Percentiles rank a stretch among this genome's conserved stretches.
phyloP scores from a whole-genome alignment of 1,284 basidiomycete species.

The Cutaneotrichosporon cyanovorans region DNA sequence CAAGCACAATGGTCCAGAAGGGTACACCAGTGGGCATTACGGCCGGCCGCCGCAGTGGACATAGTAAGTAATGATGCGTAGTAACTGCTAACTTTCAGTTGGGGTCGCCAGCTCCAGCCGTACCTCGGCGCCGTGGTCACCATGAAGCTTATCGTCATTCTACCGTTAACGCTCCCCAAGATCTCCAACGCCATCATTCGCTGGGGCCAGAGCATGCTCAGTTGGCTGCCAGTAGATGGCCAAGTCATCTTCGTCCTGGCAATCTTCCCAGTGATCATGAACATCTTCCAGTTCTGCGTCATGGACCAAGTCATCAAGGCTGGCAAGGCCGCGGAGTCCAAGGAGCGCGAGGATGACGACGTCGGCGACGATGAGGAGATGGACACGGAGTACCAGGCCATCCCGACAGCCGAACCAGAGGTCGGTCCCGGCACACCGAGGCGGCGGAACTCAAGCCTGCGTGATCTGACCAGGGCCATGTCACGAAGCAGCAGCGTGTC shows the following conservation, averaged over 20 bases:
- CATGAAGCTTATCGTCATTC: slow-evolving; percentile 86
- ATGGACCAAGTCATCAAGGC: slow-evolving; percentile 46
- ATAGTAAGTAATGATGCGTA: slow-evolving; percentile 24
- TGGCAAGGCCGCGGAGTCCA: slow-evolving; percentile 14
- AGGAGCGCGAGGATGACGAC: not conserved
- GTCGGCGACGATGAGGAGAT: slow-evolving; percentile 12
- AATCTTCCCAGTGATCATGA: slow-evolving; percentile 88
- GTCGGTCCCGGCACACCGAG: not conserved
- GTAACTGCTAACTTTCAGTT: slow-evolving; percentile 45
- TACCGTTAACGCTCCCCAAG: slow-evolving; percentile 53
- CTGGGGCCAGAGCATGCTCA: slow-evolving; percentile 72
- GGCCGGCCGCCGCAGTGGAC: slow-evolving; percentile 58
- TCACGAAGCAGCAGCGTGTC: slow-evolving; percentile 4
- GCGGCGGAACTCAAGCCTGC: slow-evolving; percentile 1
- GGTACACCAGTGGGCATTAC: slow-evolving; percentile 81
- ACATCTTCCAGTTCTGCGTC: slow-evolving; percentile 60
- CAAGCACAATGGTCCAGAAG: slow-evolving; percentile 59
- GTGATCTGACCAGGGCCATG: not conserved
- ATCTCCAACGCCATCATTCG: slow-evolving; percentile 64
- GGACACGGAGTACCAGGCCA: slow-evolving; percentile 10
- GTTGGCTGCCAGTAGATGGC: slow-evolving; percentile 63
- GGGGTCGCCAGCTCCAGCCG: slow-evolving; percentile 74
- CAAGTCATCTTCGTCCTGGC: slow-evolving; percentile 89
- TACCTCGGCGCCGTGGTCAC: slow-evolving; percentile 73
- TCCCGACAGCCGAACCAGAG: slow-evolving; percentile 8